A percentile compares a stretch with the other conserved stretches of the same genome.
Conservation (phyloP, 2,329 filamentous ascomycete genomes). For the Curvularia spicifera region DNA sequence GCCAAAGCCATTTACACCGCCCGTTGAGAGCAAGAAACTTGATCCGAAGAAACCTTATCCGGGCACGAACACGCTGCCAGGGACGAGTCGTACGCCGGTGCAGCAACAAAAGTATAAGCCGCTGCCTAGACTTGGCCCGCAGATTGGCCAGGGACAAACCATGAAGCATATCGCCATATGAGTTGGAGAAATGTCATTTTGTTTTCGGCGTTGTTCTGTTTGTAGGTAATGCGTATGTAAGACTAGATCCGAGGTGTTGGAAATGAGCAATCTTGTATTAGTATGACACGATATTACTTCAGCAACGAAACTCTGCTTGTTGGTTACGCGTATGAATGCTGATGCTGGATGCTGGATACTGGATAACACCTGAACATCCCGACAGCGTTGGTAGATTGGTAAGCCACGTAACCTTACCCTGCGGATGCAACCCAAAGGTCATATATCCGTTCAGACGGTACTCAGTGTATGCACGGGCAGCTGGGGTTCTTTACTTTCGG, state of each 20-base stretch:
- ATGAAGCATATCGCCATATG: conserved; percentile 31
- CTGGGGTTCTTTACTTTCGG: not conserved
- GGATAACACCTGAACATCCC: not conserved
- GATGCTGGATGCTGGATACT: not conserved
- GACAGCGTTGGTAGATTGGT: not conserved
- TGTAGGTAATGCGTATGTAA: not conserved
- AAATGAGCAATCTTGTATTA: not conserved
- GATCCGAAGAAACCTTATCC: conserved; percentile 36
- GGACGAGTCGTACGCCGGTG: conserved; percentile 36
- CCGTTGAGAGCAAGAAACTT: conserved; percentile 21
- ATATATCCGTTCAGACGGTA: not conserved
- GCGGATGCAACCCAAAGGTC: not conserved
- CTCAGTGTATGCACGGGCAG: not conserved
- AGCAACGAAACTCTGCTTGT: not conserved
- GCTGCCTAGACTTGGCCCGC: conserved; percentile 31
- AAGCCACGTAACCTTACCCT: not conserved
- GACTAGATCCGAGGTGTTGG: not conserved
- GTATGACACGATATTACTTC: not conserved
- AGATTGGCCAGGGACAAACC: conserved; percentile 38
- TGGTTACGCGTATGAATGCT: not conserved
- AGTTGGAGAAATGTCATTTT: not conserved
- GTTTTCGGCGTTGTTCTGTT: not conserved
- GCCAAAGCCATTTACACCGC: conserved; percentile 36
- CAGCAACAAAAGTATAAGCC: conserved; percentile 35
- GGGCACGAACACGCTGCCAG: conserved; percentile 40